Conservation (phyloP, 768 basidiomycete species). For the Calvatia gigantea region DNA sequence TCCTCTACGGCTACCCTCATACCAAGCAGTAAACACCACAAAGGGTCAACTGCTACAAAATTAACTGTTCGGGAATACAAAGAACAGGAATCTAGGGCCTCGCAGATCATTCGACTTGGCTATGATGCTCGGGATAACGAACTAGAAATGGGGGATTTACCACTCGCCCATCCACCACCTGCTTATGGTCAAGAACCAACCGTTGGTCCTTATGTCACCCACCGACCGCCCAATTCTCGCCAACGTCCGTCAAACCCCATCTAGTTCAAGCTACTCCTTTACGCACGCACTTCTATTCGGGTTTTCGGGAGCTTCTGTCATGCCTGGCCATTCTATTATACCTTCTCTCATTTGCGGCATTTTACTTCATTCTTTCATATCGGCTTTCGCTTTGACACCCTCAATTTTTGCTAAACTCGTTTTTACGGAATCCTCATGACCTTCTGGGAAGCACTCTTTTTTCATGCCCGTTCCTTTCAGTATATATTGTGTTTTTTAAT, state of each 20-base stretch:
- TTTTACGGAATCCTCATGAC: conserved; percentile 8
- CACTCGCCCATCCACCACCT: conserved; percentile 24
- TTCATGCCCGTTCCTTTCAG: background rate
- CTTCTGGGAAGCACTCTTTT: background rate
- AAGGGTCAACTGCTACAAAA: background rate
- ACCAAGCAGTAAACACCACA: background rate
- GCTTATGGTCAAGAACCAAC: conserved; percentile 18
- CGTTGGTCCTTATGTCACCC: conserved; percentile 1
- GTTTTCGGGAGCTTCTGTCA: background rate
- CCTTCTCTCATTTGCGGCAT: background rate
- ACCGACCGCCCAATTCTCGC: background rate
- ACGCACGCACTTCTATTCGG: background rate
- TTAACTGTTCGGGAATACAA: conserved; percentile 16
- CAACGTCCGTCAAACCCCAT: background rate
- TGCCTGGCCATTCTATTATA: too few species aligned
- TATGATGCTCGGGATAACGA: conserved; percentile 15
- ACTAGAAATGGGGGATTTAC: conserved; percentile 16
- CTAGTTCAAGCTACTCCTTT: background rate
- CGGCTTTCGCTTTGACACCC: background rate
- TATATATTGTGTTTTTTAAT: background rate
- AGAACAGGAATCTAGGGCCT: conserved; percentile 19
- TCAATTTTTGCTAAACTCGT: background rate
- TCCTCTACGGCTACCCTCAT: conserved; percentile 14
- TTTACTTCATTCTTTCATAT: background rate
- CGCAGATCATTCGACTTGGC: conserved; percentile 6